Percentiles rank a stretch among this genome's conserved stretches.
These are phyloP conservation scores for Yarrowia bubula DNA, from an alignment of 805 yeast genomes.

Conservation along the genomic window DNA sequence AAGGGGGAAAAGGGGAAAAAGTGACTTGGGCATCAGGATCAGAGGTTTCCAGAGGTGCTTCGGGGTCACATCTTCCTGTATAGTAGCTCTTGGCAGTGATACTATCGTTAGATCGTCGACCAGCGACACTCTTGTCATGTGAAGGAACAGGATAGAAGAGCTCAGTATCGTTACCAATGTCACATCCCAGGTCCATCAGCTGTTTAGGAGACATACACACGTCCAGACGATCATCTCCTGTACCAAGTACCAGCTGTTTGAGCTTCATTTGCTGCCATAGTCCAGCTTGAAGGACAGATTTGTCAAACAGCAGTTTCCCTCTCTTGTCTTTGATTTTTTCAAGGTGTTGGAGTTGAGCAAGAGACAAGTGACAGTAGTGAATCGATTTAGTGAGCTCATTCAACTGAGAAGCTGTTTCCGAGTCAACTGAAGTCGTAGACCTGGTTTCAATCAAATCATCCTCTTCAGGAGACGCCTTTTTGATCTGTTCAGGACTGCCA, in stretches of 20 bases:
- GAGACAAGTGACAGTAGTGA: constrained; percentile 50
- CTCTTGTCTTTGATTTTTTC: constrained; percentile 43
- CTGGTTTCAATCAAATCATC: background rate
- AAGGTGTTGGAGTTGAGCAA: constrained; percentile 48
- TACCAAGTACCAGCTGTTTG: constrained; percentile 30
- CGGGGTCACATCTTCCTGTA: background rate
- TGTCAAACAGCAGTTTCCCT: constrained; percentile 44
- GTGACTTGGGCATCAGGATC: constrained; percentile 13
- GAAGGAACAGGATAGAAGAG: constrained; percentile 6
- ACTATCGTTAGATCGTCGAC: constrained; percentile 6
- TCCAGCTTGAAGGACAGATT: constrained; percentile 46
- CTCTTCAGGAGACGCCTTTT: background rate
- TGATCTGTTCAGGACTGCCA: constrained; percentile 5
- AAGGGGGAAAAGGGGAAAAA: constrained; percentile 50
- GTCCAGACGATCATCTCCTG: constrained; percentile 7
- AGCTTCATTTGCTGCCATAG: constrained; percentile 50
- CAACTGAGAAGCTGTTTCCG: background rate
- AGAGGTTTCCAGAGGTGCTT: constrained; percentile 1
- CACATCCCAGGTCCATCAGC: constrained; percentile 1
- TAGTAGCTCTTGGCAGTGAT: constrained; percentile 7
- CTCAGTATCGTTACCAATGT: background rate
- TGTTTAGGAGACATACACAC: background rate
- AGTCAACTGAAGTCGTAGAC: background rate
- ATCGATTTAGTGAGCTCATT: constrained; percentile 45
- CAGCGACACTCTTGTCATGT: constrained; percentile 21